A percentile compares a stretch with the other conserved stretches of the same genome.
Conservation (phyloP, 2,329 filamentous ascomycete genomes). For the Dendrostoma leiphaemia region DNA sequence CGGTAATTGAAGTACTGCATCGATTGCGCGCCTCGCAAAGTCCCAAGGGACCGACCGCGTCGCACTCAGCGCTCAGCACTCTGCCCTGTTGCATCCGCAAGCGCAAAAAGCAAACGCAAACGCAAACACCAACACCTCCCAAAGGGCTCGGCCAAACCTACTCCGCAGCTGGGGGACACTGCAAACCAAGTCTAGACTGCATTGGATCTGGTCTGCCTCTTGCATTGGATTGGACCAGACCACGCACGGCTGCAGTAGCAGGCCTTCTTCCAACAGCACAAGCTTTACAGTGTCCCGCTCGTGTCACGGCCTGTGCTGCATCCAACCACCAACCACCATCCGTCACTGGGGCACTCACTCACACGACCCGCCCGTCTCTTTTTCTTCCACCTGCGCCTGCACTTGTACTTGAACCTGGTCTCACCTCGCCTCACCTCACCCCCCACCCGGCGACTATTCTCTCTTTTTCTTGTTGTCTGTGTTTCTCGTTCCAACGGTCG, state of each 20-base stretch:
- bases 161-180: conserved; percentile 4
- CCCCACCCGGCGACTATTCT: background rate
- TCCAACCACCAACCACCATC: conserved; percentile 7
- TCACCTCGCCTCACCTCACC: conserved; percentile 4
- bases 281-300: conserved; percentile 2
- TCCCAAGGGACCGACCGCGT: no score
- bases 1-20: no score
- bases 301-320: conserved; percentile 1
- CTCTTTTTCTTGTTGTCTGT: background rate
- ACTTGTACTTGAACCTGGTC: no score
- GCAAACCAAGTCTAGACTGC: background rate
- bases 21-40: no score
- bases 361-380: conserved; percentile 7
- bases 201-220: background rate
- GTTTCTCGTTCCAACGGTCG: background rate
- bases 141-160: conserved; percentile 7
- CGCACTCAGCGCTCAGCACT: background rate
- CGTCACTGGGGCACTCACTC: no score
- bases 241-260: background rate
- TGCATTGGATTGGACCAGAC: background rate
- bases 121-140: background rate
- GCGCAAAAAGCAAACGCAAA: background rate
- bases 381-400: background rate
- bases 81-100: background rate
- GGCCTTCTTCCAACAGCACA: background rate